Conservation (phyloP, 78 protist genomes). For the Cavenderia fasciculata region DNA sequence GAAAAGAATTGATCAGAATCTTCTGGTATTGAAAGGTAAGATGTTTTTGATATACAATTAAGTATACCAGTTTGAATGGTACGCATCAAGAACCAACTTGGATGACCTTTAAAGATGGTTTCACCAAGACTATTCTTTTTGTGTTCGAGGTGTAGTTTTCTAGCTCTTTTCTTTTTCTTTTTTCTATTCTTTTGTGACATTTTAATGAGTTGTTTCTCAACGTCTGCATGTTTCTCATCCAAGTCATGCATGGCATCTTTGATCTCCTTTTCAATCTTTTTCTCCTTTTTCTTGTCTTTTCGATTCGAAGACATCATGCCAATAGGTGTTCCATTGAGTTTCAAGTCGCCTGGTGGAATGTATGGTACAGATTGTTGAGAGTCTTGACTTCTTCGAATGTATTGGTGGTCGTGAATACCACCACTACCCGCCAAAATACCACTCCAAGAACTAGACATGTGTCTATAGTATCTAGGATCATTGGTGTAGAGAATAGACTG, state of each 20-base stretch:
- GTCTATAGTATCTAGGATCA: no score
- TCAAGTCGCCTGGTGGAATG: neutral
- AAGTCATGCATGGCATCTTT: conserved; percentile 36
- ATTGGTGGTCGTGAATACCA: no score
- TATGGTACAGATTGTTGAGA: neutral
- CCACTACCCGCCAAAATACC: no score
- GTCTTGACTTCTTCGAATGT: no score
- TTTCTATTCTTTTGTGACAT: conserved; percentile 59
- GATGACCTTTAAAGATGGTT: conserved; percentile 71
- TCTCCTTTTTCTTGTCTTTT: conserved; percentile 41
- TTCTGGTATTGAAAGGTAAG: neutral
- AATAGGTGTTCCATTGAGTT: neutral
- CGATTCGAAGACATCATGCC: no score
- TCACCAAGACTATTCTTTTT: conserved; percentile 73
- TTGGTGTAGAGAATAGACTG: neutral
- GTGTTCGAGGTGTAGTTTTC: conserved; percentile 32
- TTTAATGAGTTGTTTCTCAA: neutral
- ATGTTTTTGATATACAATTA: conserved; percentile 49
- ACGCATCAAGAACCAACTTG: conserved; percentile 74
- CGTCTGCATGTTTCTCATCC: neutral
- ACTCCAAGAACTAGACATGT: no score
- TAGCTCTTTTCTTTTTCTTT: conserved; percentile 17
- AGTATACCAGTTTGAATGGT: conserved; percentile 76
- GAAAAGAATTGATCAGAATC: conserved; percentile 43
- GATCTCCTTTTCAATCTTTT: conserved; percentile 46